Evolutionary conservation across 371 early-diverging fungal species (phyloP).

Genomic region (Haplosporangium sp.): DNA sequence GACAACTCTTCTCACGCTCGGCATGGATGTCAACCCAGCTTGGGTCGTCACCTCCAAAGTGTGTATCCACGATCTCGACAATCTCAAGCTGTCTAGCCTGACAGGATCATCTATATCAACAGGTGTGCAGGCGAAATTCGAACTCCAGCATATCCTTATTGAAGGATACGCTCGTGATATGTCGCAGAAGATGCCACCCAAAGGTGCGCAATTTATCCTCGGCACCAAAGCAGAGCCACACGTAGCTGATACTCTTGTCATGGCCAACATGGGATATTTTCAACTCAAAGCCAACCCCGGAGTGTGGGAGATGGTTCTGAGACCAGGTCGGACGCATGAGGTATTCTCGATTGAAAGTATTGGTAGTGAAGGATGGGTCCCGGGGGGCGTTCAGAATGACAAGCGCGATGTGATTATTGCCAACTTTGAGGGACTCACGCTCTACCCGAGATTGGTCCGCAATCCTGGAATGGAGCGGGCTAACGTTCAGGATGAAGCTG

Average conservation of each 20-base stretch:
- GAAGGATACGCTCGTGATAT: constrained; percentile 91
- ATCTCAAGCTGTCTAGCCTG: constrained; percentile 75
- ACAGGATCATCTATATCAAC: constrained; percentile 39
- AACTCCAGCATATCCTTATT: constrained; percentile 84
- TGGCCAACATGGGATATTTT: constrained; percentile 96
- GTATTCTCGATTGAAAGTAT: constrained; percentile 79
- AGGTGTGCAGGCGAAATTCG: constrained; percentile 81
- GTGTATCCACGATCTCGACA: constrained; percentile 92
- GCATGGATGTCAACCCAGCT: constrained; percentile 83
- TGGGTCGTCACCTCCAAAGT: constrained; percentile 90
- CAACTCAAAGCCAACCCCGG: constrained; percentile 95
- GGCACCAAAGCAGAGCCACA: constrained; percentile 67
- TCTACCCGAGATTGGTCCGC: constrained; percentile 82
- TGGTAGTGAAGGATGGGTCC: constrained; percentile 69
- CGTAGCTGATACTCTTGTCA: constrained; percentile 90
- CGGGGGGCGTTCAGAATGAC: constrained; percentile 56
- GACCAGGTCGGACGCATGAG: constrained; percentile 86
- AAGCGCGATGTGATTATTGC: constrained; percentile 65
- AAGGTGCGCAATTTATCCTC: constrained; percentile 90
- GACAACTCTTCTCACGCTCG: constrained; percentile 85
- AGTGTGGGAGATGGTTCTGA: constrained; percentile 80
- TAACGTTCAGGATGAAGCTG: constrained; percentile 72
- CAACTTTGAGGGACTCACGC: constrained; percentile 84
- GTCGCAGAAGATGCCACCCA: constrained; percentile 74
- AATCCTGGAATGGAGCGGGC: constrained; percentile 84